Conservation (phyloP, 305 asterid species). For the Solanum hybrid region DNA sequence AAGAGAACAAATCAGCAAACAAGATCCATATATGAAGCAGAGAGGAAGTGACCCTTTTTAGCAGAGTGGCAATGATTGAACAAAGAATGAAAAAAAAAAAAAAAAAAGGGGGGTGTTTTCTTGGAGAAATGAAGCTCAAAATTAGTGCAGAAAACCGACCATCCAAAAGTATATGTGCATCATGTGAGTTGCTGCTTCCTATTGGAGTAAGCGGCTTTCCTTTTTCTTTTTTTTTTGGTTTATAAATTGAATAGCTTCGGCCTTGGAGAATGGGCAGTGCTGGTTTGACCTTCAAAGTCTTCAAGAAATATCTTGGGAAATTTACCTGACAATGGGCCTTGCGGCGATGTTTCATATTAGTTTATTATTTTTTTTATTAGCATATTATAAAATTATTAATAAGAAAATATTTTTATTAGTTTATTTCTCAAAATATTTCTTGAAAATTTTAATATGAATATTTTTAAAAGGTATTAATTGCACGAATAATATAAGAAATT, state of each 20-base stretch:
- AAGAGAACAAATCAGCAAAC: conserved; percentile 1
- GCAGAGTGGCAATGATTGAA: neutral
- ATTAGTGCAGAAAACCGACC: neutral
- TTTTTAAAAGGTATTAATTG: too few species aligned
- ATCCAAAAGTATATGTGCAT: neutral
- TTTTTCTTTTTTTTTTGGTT: neutral
- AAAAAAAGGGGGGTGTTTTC: neutral
- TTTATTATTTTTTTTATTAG: too few species aligned
- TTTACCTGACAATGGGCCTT: neutral
- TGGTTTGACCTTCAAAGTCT: neutral
- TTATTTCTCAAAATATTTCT: too few species aligned
- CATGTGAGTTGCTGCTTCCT: neutral
- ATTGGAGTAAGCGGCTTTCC: neutral
- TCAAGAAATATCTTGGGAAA: neutral
- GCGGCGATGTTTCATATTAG: too few species aligned
- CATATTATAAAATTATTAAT: too few species aligned
- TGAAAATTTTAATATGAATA: too few species aligned
- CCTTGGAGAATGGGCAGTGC: neutral
- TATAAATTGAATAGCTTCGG: neutral
- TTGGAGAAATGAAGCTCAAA: neutral
- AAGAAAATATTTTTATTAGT: too few species aligned
- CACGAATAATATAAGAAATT: neutral
- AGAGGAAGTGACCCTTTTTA: neutral
- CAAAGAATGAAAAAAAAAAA: neutral
- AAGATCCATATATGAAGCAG: neutral